Base-by-base conservation (phyloP, 208 protist genomes). In the Trypanosoma platydactyli region DNA sequence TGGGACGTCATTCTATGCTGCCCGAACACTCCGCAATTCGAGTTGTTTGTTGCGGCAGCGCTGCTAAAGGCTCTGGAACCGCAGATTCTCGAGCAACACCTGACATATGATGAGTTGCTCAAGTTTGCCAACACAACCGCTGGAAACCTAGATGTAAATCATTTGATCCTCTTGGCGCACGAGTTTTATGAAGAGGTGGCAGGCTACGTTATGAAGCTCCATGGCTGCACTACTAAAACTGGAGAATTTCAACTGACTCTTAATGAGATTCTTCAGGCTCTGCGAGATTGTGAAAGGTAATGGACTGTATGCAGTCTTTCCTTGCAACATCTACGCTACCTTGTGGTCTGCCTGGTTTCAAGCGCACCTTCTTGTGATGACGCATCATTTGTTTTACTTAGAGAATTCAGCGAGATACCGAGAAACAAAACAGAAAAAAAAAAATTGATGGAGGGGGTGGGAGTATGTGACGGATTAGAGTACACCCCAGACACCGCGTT, bases 1-100 rank as follows among this genome's bases (percentile, higher is more conserved):
- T 97, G 92, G 91, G 92, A 97, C 56, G 82, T 84, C 3, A 59
- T 97, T 29, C 84, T 93, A 41, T 75, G 73, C 41, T 91, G 77
- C 33, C 86, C 86, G 0, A 82, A 86, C 61, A 88, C 79, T 2
- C 52, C 56, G 16, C 61, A 84, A 3, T 94, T 88, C 77, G 84
- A 94, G 29, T 60, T 94, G 5, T 68, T 94, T 65, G 67, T 94
- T 53, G 71, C 82, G 6, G 84, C 79, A 11, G 83, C 75, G 11
- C 50, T 94, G 33, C 78, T 94, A 11, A 68, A 74, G 35, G 68
- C 64, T 5, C 35, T 89, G n/a, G 51, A 71, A 6, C 57, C 71
- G 22, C 80, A 86, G 64, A 90, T 94, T 48, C 49, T 83, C 6
- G 68, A 73, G 3, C 71, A 83, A 35, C 55, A 79, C 7, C 63